A percentile compares a stretch with the other conserved stretches of the same genome.
phyloP scores from a whole-genome alignment of 1,139 yeast genomes.

The Blastobotrys buckinghamii region DNA sequence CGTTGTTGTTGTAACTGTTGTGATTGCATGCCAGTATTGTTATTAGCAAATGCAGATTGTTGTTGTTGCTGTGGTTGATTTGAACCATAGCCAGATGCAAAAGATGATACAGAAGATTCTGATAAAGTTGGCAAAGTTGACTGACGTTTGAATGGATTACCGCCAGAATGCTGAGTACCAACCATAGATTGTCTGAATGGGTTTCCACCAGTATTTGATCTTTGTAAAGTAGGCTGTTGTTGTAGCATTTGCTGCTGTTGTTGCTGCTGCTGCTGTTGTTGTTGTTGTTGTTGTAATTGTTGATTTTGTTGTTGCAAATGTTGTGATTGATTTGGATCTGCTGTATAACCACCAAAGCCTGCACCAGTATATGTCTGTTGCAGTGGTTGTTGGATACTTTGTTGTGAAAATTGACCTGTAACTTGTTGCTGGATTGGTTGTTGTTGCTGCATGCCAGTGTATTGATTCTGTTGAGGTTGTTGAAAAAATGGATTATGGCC shows the following conservation, averaged over 20 bases:
- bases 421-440: constrained; percentile 14
- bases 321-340: constrained; percentile 22
- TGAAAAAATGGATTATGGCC: constrained; percentile 19
- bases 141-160: constrained; percentile 27
- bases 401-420: constrained; percentile 16
- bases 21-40: constrained; percentile 5
- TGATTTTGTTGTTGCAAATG: constrained; percentile 16
- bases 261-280: constrained; percentile 15
- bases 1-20: constrained; percentile 6
- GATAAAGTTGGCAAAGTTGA: constrained; percentile 16
- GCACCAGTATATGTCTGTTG: constrained; percentile 41
- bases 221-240: constrained; percentile 16
- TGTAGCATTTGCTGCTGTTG: constrained; percentile 15
- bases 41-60: constrained; percentile 10
- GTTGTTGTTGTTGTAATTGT: too few relatives aligned
- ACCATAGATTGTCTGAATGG: constrained; percentile 25
- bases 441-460: constrained; percentile 10
- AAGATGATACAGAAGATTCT: constrained; percentile 11
- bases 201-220: constrained; percentile 28
- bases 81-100: constrained; percentile 26
- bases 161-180: constrained; percentile 6
- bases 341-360: constrained; percentile 51
- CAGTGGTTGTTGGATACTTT: constrained; percentile 14
- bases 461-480: constrained; percentile 16
- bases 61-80: constrained; percentile 11